These are phyloP conservation scores for Ganoderma resinaceum DNA, from an alignment of 1,284 basidiomycete genomes.

Conservation along the genomic window DNA sequence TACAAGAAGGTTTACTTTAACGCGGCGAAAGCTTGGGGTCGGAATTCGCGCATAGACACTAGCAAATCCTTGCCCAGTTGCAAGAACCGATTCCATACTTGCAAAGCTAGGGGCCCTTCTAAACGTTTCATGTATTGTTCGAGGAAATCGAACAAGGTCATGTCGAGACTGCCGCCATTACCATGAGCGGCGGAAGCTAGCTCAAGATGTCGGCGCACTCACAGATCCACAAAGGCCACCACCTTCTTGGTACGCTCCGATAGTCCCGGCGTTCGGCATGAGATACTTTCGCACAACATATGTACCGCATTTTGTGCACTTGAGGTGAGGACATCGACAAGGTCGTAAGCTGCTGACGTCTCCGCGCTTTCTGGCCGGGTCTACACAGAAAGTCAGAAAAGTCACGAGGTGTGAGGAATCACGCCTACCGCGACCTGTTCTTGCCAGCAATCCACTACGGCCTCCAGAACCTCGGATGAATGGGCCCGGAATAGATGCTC, in stretches of 20 bases:
- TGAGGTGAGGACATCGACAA: conserved; percentile 84
- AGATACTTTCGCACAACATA: conserved; percentile 88
- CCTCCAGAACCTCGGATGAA: conserved; percentile 84
- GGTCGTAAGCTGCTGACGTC: conserved; percentile 72
- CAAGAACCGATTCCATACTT: conserved; percentile 89
- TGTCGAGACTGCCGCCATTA: conserved; percentile 60
- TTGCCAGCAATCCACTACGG: conserved; percentile 83
- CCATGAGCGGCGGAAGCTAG: conserved; percentile 10
- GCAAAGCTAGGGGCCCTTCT: conserved; percentile 89
- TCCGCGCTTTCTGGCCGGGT: conserved; percentile 26
- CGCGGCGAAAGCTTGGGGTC: conserved; percentile 74
- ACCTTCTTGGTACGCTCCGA: conserved; percentile 65
- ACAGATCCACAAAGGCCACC: conserved; percentile 74
- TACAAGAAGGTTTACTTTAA: conserved; percentile 60
- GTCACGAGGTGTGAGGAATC: neutral
- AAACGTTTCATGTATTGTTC: conserved; percentile 87
- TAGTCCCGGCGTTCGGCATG: conserved; percentile 56
- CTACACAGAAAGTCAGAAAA: conserved; percentile 9
- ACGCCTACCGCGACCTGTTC: conserved; percentile 55
- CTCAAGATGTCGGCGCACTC: conserved; percentile 36
- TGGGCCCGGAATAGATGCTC: conserved; percentile 89
- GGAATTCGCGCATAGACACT: conserved; percentile 66
- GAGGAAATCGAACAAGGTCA: conserved; percentile 81
- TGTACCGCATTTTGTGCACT: conserved; percentile 91
- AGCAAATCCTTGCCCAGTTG: conserved; percentile 84